phyloP scores from a whole-genome alignment of 1,139 yeast species.

The Blastobotrys malaysiensis region DNA sequence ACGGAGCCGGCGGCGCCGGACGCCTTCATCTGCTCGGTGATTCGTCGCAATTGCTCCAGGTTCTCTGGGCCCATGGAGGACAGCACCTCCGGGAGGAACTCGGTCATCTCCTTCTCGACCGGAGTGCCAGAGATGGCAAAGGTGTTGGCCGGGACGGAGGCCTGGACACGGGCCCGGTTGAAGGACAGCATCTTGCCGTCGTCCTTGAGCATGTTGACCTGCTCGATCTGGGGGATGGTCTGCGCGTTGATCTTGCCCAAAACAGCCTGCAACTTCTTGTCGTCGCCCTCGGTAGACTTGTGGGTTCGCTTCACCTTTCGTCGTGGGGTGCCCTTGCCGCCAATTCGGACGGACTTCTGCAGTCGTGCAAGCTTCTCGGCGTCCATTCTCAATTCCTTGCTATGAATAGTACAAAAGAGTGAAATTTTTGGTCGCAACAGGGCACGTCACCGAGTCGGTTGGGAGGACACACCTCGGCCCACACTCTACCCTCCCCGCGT shows the following conservation, averaged over 20 bases:
- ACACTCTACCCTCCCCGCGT: background rate
- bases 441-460: background rate
- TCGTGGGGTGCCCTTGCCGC: constrained; percentile 47
- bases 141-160: constrained; percentile 85
- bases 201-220: constrained; percentile 95
- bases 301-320: constrained; percentile 78
- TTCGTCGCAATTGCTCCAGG: constrained; percentile 79
- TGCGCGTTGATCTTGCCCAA: constrained; percentile 87
- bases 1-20: constrained; percentile 45
- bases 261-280: constrained; percentile 85
- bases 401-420: background rate
- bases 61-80: constrained; percentile 97
- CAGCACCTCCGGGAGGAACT: constrained; percentile 89
- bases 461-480: background rate
- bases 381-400: constrained; percentile 25
- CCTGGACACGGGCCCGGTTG: constrained; percentile 92
- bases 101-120: constrained; percentile 88
- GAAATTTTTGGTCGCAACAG: background rate
- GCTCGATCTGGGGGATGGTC: constrained; percentile 84
- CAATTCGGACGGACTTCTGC: constrained; percentile 39
- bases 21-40: constrained; percentile 82
- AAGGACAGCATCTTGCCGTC: constrained; percentile 96
- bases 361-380: constrained; percentile 37
- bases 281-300: constrained; percentile 64
- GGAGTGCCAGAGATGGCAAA: constrained; percentile 94